phyloP scores from a whole-genome alignment of 1,284 basidiomycete species.

The Chalciporus piperatoides region DNA sequence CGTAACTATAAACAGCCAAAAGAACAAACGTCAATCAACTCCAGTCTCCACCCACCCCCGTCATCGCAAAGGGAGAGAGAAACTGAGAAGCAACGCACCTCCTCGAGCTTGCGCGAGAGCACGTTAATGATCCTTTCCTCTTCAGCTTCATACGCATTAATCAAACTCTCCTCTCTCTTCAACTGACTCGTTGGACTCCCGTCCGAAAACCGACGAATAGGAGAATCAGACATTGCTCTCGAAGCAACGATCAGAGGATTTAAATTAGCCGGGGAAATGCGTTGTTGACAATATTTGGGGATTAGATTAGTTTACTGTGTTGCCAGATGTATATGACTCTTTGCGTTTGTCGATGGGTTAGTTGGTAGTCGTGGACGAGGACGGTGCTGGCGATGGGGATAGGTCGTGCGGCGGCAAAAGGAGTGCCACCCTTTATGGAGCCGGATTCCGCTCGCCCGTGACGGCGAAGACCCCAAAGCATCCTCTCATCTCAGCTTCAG shows the following conservation, averaged over 20 bases:
- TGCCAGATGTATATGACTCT: not conserved
- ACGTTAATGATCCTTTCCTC: constrained; percentile 82
- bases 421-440: constrained; percentile 7
- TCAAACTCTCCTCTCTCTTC: constrained; percentile 64
- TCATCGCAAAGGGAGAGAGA: too few species aligned
- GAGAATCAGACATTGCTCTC: constrained; percentile 54
- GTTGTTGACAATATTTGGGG: not conserved
- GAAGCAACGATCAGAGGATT: not conserved
- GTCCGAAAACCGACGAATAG: constrained; percentile 52
- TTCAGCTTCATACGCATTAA: constrained; percentile 83
- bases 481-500: not conserved
- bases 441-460: constrained; percentile 16
- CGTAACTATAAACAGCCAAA: constrained; percentile 46
- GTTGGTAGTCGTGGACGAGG: too few species aligned
- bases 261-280: too few species aligned
- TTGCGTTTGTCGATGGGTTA: too few species aligned
- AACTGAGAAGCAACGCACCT: constrained; percentile 44
- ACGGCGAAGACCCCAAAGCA: not conserved
- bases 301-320: not conserved
- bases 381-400: not conserved
- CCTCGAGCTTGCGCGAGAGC: constrained; percentile 72
- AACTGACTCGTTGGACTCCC: constrained; percentile 49
- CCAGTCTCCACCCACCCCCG: too few species aligned
- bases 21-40: not conserved
- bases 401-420: constrained; percentile 1